Percentiles rank a stretch among this genome's conserved stretches.
These are phyloP conservation scores for Telopea speciosissima DNA, from an alignment of 177 flowering plant species.

Conservation along the genomic window DNA sequence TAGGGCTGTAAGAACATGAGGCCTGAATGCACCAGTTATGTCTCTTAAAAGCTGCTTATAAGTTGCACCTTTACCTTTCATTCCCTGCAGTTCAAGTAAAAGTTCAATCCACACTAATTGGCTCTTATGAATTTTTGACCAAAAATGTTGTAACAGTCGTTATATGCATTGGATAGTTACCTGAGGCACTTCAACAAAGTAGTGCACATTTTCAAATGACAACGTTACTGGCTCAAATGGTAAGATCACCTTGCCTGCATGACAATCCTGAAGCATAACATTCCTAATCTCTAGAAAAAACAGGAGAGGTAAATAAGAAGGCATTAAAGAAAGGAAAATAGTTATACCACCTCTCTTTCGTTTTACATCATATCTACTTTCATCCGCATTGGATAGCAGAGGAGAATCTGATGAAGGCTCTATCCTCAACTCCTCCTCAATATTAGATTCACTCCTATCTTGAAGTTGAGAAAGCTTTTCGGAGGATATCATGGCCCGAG, in stretches of 20 bases:
- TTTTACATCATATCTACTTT: background rate
- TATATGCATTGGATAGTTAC: constrained; percentile 13
- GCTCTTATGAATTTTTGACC: background rate
- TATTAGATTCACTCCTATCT: constrained; percentile 11
- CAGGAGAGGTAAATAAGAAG: too few relatives aligned
- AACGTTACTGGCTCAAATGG: constrained; percentile 41
- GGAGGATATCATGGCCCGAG: constrained; percentile 29
- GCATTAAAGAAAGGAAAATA: too few relatives aligned
- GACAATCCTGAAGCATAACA: background rate
- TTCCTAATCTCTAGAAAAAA: too few relatives aligned
- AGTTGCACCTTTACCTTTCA: constrained; percentile 27
- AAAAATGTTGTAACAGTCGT: background rate
- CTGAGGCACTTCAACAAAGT: constrained; percentile 36
- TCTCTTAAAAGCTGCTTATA: constrained; percentile 3
- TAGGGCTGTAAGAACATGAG: constrained; percentile 27
- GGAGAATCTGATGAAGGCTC: background rate
- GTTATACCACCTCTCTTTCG: background rate
- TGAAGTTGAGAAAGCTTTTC: constrained; percentile 23
- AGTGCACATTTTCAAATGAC: constrained; percentile 36
- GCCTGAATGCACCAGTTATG: background rate
- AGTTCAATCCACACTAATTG: background rate
- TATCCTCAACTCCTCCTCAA: background rate
- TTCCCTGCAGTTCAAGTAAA: constrained; percentile 18
- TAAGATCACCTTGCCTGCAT: constrained; percentile 21
- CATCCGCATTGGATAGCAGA: background rate